Conservation (phyloP, 2,329 filamentous ascomycete species). For the Fusarium sp. region DNA sequence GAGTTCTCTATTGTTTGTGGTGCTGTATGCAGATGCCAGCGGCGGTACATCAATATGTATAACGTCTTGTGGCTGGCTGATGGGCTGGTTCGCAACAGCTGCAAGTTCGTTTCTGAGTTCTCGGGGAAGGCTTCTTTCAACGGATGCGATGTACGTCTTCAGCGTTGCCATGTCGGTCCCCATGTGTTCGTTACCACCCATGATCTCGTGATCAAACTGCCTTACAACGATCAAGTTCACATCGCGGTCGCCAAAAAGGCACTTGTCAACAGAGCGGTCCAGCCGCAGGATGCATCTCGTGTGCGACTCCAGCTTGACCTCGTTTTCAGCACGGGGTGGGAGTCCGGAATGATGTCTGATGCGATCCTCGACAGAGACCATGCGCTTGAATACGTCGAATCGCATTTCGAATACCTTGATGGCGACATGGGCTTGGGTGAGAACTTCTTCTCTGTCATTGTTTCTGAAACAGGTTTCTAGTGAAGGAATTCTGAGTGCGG, state of each 20-base stretch:
- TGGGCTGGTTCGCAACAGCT: no score
- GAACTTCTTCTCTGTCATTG: background rate
- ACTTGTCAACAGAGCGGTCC: background rate
- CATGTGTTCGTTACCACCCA: no score
- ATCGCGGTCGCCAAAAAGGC: background rate
- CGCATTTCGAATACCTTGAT: background rate
- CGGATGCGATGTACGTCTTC: no score
- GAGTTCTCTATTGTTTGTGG: background rate
- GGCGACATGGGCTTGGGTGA: background rate
- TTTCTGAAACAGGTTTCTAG: background rate
- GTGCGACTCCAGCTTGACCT: accelerated
- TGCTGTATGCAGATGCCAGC: background rate
- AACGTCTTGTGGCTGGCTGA: no score
- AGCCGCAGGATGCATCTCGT: background rate
- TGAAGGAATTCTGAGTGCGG: background rate
- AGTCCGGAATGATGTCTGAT: background rate
- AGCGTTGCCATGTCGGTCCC: no score
- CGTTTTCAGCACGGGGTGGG: background rate
- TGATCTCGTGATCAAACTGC: no score
- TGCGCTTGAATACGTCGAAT: no score
- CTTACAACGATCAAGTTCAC: background rate
- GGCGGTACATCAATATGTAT: no score
- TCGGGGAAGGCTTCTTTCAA: no score
- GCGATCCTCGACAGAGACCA: background rate
- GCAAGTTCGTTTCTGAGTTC: no score